Evolutionary conservation across 2,329 filamentous ascomycete genomes (phyloP), one percentile per base, ranked within the genome.

Genomic region (Microcera coccophila): DNA sequence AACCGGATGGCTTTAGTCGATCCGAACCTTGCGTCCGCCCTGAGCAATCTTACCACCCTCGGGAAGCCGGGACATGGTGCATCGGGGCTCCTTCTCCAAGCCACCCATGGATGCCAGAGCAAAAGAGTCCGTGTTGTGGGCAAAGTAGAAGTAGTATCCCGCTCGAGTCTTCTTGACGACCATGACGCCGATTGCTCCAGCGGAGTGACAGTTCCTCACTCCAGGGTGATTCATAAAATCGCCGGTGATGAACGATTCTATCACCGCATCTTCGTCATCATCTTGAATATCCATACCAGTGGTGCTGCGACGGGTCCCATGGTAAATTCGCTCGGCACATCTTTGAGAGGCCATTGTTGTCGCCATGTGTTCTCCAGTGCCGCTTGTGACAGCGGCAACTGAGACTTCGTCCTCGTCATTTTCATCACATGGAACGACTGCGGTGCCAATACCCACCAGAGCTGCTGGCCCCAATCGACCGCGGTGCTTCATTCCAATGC

Each of bases 351-450:
- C 91, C 76, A 94, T 85, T 1, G 90, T 94, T 1, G 91, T 96
- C 26, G 90, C 87, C 86, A 98, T 98, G 62, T 98, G 93, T 67
- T 98, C 93, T 36, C 93, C 93, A 3, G 93, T 98, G 20, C 93
- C 93, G 61, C 89, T 95, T 29, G 90, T 94, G 17, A 96, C 89
- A 19, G 84, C 82, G 21, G 89, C 91, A 20, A 95, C 88, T 35
- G 78, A 81, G 7, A 81, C 76, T 35, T 75, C 71, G 3, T 87
- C 81, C 5, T 78, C 71, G 59, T 96, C 90, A 21, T 79, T 75
- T 2, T 78, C 71, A 48, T 90, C 81, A 19, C 75, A 72, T 2
- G 91, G 91, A n/a, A 96, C 79, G 20, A 98, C 85, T 26, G 88
- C 86, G 16, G 90, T 91, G 42, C 93, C 93, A 40, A 97, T 81